Evolutionary conservation across 176 grass and related monocot species (phyloP).

Genomic region (Hyparrhenia diplandra): DNA sequence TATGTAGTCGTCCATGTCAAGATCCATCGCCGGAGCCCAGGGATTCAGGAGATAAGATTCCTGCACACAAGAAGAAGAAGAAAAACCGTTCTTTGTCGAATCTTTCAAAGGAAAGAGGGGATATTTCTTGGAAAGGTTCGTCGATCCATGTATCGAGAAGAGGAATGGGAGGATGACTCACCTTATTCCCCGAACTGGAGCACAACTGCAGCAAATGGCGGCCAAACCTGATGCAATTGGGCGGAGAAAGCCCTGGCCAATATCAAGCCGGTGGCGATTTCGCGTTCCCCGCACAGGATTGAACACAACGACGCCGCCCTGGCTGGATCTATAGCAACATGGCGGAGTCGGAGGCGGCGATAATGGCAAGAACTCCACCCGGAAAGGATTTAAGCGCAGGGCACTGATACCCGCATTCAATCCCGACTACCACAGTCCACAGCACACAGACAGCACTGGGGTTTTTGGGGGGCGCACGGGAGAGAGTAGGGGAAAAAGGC

Average conservation of each 20-base stretch:
- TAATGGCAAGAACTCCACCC: background rate
- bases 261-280: background rate
- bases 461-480: constrained; percentile 11
- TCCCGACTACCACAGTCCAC: background rate
- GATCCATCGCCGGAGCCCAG: background rate
- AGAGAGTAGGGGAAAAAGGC: background rate
- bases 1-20: constrained; percentile 44
- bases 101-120: background rate
- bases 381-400: background rate
- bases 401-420: background rate
- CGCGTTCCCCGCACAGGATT: background rate
- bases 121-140: background rate
- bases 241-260: background rate
- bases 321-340: background rate
- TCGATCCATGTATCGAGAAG: background rate
- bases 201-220: background rate
- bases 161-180: background rate
- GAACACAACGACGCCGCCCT: background rate
- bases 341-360: constrained; percentile 36
- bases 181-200: background rate
- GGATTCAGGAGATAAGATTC: background rate
- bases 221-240: background rate
- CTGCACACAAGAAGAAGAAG: background rate
- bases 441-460: background rate
- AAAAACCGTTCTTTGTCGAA: background rate